Evolutionary conservation across 345 rosid genomes (phyloP).

Genomic region (Bruguiera parviflora): DNA sequence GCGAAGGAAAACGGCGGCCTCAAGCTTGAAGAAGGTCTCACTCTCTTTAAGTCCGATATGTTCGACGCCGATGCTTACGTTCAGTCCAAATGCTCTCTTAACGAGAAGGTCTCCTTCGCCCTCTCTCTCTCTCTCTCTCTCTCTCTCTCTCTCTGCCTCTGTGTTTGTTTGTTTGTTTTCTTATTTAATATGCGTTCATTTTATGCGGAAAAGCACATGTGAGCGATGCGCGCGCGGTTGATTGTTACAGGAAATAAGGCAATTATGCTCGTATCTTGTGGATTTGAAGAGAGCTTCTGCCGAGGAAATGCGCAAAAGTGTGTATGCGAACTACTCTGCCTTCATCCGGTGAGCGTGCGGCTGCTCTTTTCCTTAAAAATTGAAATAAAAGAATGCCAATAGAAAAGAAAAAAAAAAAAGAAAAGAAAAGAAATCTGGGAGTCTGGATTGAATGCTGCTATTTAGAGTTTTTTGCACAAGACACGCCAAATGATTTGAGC

Average conservation of each 20-base stretch:
- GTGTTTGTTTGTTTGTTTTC: neutral
- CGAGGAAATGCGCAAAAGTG: slow-evolving; percentile 97
- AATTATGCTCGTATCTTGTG: slow-evolving; percentile 70
- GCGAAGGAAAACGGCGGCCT: slow-evolving; percentile 64
- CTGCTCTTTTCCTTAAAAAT: neutral
- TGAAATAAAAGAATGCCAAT: no score
- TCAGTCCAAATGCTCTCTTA: slow-evolving; percentile 91
- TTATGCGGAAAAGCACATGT: neutral
- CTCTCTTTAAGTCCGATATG: slow-evolving; percentile 79
- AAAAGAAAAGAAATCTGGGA: no score
- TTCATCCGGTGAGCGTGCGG: slow-evolving; percentile 66
- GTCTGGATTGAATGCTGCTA: no score
- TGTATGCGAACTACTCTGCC: slow-evolving; percentile 94
- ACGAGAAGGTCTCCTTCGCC: slow-evolving; percentile 64
- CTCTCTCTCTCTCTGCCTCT: neutral
- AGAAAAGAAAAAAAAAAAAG: no score
- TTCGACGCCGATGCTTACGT: slow-evolving; percentile 91
- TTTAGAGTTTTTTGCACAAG: no score
- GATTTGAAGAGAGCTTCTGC: slow-evolving; percentile 98
- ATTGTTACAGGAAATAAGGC: slow-evolving; percentile 72
- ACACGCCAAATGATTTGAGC: no score
- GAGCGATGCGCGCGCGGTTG: neutral
- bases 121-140: no score
- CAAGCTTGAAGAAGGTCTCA: slow-evolving; percentile 78
- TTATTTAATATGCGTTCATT: neutral